Evolutionary conservation across 1,139 yeast genomes (phyloP).

Genomic region (Scheffersomyces segobiensis): DNA sequence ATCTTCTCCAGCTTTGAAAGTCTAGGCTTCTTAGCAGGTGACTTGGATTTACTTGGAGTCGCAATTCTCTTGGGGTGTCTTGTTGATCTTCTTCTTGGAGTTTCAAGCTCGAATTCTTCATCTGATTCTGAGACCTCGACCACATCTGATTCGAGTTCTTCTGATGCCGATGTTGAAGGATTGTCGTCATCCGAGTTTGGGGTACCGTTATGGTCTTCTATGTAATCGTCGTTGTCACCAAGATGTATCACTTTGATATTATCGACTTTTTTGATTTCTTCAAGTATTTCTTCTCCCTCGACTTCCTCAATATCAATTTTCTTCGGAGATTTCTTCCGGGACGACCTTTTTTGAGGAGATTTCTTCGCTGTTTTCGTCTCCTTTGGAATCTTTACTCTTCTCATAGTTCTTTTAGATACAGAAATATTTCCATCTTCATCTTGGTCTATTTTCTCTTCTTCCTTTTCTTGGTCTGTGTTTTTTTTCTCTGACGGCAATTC

Average conservation of each 20-base stretch:
- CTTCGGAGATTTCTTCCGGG: not conserved
- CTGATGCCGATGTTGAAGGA: not conserved
- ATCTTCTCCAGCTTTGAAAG: slow-evolving; percentile 20
- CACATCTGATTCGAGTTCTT: not conserved
- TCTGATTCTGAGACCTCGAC: slow-evolving; percentile 1
- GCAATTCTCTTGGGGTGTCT: not conserved
- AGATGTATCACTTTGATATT: not conserved
- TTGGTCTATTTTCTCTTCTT: not conserved
- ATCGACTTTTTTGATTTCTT: not conserved
- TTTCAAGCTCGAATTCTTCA: not conserved
- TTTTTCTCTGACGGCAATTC: slow-evolving; percentile 5
- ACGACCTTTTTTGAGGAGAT: slow-evolving; percentile 4
- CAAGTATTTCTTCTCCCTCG: not conserved
- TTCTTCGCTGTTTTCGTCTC: slow-evolving; percentile 5
- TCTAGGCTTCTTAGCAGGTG: not conserved
- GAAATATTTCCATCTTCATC: not conserved
- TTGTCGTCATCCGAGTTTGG: not conserved
- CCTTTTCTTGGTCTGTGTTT: slow-evolving; percentile 6
- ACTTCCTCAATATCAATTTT: not conserved
- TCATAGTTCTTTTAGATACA: not conserved
- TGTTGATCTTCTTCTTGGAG: slow-evolving; percentile 3
- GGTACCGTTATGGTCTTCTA: not conserved
- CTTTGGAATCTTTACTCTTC: slow-evolving; percentile 2
- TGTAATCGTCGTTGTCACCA: not conserved
- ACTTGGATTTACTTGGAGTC: not conserved